Evolutionary conservation across 805 yeast species (phyloP).

Genomic region (Candida multigemmis): DNA sequence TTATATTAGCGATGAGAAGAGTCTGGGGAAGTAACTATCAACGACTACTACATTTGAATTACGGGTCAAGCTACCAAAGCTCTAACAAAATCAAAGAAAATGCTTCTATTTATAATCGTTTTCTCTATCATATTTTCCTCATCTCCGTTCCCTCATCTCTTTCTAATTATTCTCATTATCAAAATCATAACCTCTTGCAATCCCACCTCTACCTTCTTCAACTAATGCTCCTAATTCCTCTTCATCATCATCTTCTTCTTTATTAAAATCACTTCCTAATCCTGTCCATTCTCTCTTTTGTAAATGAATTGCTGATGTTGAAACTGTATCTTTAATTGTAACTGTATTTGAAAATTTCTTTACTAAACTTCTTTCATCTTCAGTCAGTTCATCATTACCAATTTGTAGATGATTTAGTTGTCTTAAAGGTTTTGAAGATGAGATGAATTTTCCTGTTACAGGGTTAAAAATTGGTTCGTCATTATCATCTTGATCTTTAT

Average conservation of each 20-base stretch:
- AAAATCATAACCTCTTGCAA: constrained; percentile 76
- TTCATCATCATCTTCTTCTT: constrained; percentile 24
- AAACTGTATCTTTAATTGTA: constrained; percentile 66
- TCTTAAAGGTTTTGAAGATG: constrained; percentile 70
- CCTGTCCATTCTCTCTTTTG: constrained; percentile 83
- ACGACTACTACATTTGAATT: too few species aligned
- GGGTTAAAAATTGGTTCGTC: constrained; percentile 78
- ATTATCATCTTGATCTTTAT: constrained; percentile 10
- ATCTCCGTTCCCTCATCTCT: too few species aligned
- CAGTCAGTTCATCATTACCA: constrained; percentile 8
- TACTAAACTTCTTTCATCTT: constrained; percentile 33
- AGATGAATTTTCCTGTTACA: constrained; percentile 70
- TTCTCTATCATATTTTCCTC: too few species aligned
- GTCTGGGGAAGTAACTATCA: too few species aligned
- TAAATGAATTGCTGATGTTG: constrained; percentile 76
- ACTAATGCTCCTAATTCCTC: constrained; percentile 64
- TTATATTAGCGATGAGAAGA: too few species aligned
- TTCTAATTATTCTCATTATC: constrained; percentile 12
- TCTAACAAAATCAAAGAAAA: too few species aligned
- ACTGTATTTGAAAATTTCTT: constrained; percentile 50
- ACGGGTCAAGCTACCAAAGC: too few species aligned
- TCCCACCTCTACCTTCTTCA: constrained; percentile 78
- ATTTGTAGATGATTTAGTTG: constrained; percentile 56
- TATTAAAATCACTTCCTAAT: constrained; percentile 70
- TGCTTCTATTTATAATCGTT: too few species aligned